Conservation (phyloP, 441 rosid species). For the Hura crepitans region DNA sequence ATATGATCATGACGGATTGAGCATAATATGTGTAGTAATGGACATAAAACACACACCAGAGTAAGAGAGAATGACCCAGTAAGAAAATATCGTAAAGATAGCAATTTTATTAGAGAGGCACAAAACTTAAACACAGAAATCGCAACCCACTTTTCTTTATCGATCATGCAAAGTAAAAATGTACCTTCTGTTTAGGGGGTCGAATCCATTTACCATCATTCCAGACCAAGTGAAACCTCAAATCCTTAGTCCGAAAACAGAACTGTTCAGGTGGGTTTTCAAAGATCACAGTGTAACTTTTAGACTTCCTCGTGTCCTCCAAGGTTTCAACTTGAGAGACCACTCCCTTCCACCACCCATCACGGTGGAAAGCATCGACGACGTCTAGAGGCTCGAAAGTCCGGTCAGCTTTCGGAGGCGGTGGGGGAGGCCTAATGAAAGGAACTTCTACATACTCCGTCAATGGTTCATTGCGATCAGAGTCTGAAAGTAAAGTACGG, state of each 20-base stretch:
- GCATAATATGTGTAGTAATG: too few relatives aligned
- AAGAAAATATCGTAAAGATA: not conserved
- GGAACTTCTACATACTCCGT: not conserved
- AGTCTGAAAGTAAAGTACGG: slow-evolving; percentile 1
- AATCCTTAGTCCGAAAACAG: not conserved
- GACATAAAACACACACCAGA: too few relatives aligned
- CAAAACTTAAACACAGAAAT: not conserved
- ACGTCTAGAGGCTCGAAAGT: slow-evolving; percentile 14
- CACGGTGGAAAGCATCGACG: slow-evolving; percentile 27
- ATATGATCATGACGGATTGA: too few relatives aligned
- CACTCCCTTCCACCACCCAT: slow-evolving; percentile 31
- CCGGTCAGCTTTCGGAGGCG: not conserved
- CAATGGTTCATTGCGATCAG: not conserved
- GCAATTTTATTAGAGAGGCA: not conserved
- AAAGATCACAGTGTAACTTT: slow-evolving; percentile 13
- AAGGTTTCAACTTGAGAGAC: slow-evolving; percentile 14
- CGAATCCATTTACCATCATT: slow-evolving; percentile 18
- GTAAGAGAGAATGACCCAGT: not conserved
- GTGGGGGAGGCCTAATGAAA: slow-evolving; percentile 25
- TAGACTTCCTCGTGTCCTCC: not conserved
- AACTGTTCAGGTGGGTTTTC: slow-evolving; percentile 16
- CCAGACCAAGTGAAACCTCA: slow-evolving; percentile 30
- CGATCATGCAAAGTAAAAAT: not conserved
- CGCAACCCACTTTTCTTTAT: not conserved
- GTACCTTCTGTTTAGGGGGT: slow-evolving; percentile 12